A percentile compares a stretch with the other conserved stretches of the same genome.
Evolutionary conservation across 805 yeast genomes (phyloP).

Genomic region (Metschnikowia rubicola): DNA sequence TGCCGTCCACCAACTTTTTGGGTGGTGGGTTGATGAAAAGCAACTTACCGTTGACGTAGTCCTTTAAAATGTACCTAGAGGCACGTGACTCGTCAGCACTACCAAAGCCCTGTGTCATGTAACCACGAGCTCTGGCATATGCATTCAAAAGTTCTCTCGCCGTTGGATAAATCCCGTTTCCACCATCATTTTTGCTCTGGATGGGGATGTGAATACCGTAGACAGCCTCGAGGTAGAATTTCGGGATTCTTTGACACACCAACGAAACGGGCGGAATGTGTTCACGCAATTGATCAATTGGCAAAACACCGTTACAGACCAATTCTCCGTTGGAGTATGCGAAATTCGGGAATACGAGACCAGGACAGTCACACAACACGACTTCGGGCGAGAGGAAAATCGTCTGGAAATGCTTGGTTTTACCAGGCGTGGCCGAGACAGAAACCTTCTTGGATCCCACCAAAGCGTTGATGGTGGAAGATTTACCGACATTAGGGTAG

Average conservation of each 20-base stretch:
- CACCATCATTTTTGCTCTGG: slow-evolving; percentile 79
- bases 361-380: slow-evolving; percentile 96
- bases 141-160: slow-evolving; percentile 86
- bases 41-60: slow-evolving; percentile 89
- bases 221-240: slow-evolving; percentile 80
- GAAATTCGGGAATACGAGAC: slow-evolving; percentile 96
- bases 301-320: slow-evolving; percentile 97
- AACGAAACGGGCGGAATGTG: slow-evolving; percentile 83
- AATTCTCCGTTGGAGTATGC: slow-evolving; percentile 95
- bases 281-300: slow-evolving; percentile 95
- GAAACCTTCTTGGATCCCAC: slow-evolving; percentile 98
- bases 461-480: slow-evolving; percentile 95
- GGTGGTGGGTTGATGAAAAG: slow-evolving; percentile 90
- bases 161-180: slow-evolving; percentile 75
- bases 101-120: slow-evolving; percentile 95
- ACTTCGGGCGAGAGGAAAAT: slow-evolving; percentile 79
- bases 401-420: slow-evolving; percentile 98
- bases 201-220: slow-evolving; percentile 89
- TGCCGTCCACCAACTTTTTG: slow-evolving; percentile 47
- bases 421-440: slow-evolving; percentile 97
- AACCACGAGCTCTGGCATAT: slow-evolving; percentile 95
- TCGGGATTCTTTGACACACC: slow-evolving; percentile 86
- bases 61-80: slow-evolving; percentile 86
- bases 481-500: slow-evolving; percentile 91
- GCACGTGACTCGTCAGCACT: slow-evolving; percentile 96